phyloP scores from a whole-genome alignment of 192 early-diverging fungal genomes.

The Lobosporangium transversale region DNA sequence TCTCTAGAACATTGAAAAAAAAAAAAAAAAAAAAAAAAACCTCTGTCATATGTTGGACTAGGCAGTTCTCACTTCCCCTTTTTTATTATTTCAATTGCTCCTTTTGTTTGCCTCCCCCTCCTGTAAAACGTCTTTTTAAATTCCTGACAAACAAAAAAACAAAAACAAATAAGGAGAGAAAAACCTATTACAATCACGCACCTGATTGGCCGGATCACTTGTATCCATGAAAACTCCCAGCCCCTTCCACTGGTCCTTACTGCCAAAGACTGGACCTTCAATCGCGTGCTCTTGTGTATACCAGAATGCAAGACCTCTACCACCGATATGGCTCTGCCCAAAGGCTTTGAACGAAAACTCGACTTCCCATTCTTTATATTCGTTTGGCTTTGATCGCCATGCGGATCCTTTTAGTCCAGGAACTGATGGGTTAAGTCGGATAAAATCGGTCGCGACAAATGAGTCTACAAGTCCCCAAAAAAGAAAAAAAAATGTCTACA shows the following conservation, averaged over 20 bases:
- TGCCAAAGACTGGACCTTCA: conserved; percentile 72
- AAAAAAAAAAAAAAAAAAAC: not conserved
- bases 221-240: conserved; percentile 77
- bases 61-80: not conserved
- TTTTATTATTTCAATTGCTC: not conserved
- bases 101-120: not conserved
- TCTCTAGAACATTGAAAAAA: conserved; percentile 37
- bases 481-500: too few species aligned
- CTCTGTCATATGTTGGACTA: conserved; percentile 1
- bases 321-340: conserved; percentile 73
- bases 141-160: not conserved
- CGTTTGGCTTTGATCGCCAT: conserved; percentile 63
- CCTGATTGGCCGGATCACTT: conserved; percentile 52
- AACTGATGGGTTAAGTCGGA: conserved; percentile 72
- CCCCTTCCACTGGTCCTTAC: conserved; percentile 73
- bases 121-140: too few species aligned
- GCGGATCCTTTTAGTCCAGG: conserved; percentile 66
- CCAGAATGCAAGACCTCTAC: conserved; percentile 86
- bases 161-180: not conserved
- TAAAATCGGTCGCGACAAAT: conserved; percentile 57
- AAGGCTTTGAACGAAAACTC: conserved; percentile 70
- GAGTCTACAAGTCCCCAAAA: too few species aligned
- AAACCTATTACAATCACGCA: conserved; percentile 13
- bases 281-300: conserved; percentile 69
- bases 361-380: conserved; percentile 80